Conservation (phyloP, 768 basidiomycete species). For the Myochromella boudieri region DNA sequence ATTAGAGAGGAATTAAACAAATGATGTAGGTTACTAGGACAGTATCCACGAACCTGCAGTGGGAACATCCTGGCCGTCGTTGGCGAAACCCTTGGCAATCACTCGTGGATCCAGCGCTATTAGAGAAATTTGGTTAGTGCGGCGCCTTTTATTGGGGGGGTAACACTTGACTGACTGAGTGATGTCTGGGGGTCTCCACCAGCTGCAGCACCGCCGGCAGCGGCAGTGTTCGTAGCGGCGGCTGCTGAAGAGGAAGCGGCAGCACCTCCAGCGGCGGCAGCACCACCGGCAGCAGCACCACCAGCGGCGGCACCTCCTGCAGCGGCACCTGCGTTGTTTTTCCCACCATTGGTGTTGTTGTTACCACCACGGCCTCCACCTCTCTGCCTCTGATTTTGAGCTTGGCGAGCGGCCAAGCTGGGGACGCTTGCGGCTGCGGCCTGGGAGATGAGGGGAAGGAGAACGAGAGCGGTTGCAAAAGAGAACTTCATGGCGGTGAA, state of each 20-base stretch:
- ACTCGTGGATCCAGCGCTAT: slow-evolving; percentile 52
- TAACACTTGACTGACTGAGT: slow-evolving; percentile 27
- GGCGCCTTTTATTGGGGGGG: background rate
- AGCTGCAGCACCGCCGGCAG: slow-evolving; percentile 5
- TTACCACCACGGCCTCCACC: slow-evolving; percentile 16
- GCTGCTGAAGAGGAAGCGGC: too few relatives aligned
- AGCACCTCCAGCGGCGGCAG: slow-evolving; percentile 1
- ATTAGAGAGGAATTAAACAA: slow-evolving; percentile 12
- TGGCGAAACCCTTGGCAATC: slow-evolving; percentile 48
- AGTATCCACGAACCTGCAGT: slow-evolving; percentile 27
- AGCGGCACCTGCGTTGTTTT: background rate
- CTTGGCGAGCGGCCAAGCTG: slow-evolving; percentile 26
- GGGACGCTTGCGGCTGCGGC: slow-evolving; percentile 28
- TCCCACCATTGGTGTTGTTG: slow-evolving; percentile 15
- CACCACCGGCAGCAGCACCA: background rate
- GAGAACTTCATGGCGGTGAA: slow-evolving; percentile 51
- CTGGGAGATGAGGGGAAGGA: slow-evolving; percentile 38
- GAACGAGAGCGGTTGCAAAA: slow-evolving; percentile 35
- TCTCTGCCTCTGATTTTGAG: slow-evolving; percentile 17
- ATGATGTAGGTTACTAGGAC: background rate
- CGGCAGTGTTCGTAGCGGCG: background rate
- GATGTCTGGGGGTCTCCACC: slow-evolving; percentile 45
- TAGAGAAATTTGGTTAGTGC: background rate
- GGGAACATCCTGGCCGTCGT: slow-evolving; percentile 46
- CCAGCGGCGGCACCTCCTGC: background rate